Conservation (phyloP, 2,329 filamentous ascomycete genomes). For the Xylariaceae sp. region DNA sequence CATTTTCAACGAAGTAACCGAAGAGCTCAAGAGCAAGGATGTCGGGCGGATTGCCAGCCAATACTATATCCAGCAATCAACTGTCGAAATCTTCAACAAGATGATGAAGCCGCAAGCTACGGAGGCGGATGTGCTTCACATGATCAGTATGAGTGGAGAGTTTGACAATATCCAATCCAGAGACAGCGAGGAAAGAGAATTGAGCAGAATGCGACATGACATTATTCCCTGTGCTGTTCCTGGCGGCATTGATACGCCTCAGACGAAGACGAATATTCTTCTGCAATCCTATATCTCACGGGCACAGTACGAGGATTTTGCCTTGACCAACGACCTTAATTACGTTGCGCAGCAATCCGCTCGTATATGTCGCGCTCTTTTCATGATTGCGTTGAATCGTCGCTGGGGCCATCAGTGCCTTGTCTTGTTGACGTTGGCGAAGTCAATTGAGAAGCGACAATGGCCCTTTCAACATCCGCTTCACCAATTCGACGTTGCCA, state of each 20-base stretch:
- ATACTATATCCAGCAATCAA: slow-evolving; percentile 91
- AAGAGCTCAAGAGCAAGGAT: slow-evolving; percentile 91
- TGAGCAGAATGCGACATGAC: slow-evolving; percentile 70
- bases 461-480: slow-evolving; percentile 96
- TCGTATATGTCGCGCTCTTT: slow-evolving; percentile 88
- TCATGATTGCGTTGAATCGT: slow-evolving; percentile 95
- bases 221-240: slow-evolving; percentile 75
- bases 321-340: slow-evolving; percentile 83
- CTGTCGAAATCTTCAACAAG: slow-evolving; percentile 92
- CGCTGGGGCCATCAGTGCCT: slow-evolving; percentile 95
- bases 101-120: slow-evolving; percentile 85
- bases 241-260: slow-evolving; percentile 66
- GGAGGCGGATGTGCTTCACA: slow-evolving; percentile 88
- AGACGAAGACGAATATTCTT: slow-evolving; percentile 93
- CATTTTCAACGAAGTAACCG: slow-evolving; percentile 92
- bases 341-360: slow-evolving; percentile 96
- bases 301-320: slow-evolving; percentile 87
- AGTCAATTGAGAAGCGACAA: slow-evolving; percentile 93
- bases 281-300: slow-evolving; percentile 92
- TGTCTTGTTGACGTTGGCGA: slow-evolving; percentile 85
- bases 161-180: slow-evolving; percentile 96
- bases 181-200: slow-evolving; percentile 85
- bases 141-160: slow-evolving; percentile 97
- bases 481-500: slow-evolving; percentile 88
- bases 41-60: slow-evolving; percentile 96